phyloP scores from a whole-genome alignment of 1,284 basidiomycete species.

The Somion occarium region DNA sequence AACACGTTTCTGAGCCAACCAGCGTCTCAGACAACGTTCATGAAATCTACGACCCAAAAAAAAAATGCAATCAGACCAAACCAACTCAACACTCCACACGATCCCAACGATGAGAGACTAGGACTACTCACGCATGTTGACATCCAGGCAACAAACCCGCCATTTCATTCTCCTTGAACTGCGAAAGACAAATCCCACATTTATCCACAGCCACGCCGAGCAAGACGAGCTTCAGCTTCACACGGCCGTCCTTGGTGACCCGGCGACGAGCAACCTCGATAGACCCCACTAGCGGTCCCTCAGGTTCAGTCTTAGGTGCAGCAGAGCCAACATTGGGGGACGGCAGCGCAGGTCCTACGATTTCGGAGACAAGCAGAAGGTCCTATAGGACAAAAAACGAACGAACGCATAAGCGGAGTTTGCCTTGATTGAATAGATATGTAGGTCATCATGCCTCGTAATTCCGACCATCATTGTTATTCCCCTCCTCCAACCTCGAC shows the following conservation, averaged over 20 bases:
- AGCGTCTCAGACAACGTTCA: conserved; percentile 49
- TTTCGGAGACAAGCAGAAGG: conserved; percentile 53
- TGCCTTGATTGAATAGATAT: conserved; percentile 4
- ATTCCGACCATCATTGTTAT: conserved; percentile 37
- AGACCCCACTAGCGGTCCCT: conserved; percentile 47
- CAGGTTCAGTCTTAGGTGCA: neutral
- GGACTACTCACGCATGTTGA: conserved; percentile 55
- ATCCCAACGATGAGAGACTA: conserved; percentile 29
- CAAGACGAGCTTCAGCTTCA: conserved; percentile 73
- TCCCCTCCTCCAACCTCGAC: conserved; percentile 41
- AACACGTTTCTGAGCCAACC: conserved; percentile 46
- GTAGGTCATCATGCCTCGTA: conserved; percentile 48
- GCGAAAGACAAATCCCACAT: conserved; percentile 76
- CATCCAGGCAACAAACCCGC: conserved; percentile 62
- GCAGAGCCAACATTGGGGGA: neutral
- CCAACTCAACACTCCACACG: conserved; percentile 52
- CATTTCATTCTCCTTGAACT: conserved; percentile 63
- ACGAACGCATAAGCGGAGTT: conserved; percentile 6
- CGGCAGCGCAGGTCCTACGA: conserved; percentile 50
- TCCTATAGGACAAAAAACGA: conserved; percentile 33
- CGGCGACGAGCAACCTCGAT: conserved; percentile 66
- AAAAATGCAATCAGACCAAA: conserved; percentile 35
- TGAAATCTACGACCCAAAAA: conserved; percentile 39
- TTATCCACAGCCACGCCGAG: conserved; percentile 72
- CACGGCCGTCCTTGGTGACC: conserved; percentile 63